Conservation (phyloP, 1,284 basidiomycete species). For the Cystobasidiaceae sp. region DNA sequence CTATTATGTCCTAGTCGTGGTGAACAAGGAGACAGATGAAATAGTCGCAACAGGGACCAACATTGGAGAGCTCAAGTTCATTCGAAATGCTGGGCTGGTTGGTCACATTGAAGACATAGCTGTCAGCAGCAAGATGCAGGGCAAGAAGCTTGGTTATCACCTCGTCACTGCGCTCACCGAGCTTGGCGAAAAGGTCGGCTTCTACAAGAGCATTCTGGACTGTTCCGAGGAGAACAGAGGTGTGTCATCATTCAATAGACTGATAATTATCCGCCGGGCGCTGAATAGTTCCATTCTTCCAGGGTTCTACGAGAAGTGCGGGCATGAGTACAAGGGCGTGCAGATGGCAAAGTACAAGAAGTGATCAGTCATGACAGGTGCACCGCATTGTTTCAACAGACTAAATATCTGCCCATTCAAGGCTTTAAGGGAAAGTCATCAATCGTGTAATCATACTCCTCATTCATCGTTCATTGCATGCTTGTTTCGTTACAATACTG, state of each 20-base stretch:
- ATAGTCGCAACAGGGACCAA: constrained; percentile 81
- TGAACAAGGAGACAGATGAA: constrained; percentile 66
- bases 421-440: constrained; percentile 66
- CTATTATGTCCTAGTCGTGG: constrained; percentile 80
- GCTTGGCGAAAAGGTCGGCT: constrained; percentile 68
- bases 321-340: constrained; percentile 47
- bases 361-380: constrained; percentile 54
- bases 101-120: constrained; percentile 98
- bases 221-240: constrained; percentile 86
- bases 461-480: constrained; percentile 65
- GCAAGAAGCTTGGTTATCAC: constrained; percentile 79
- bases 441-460: constrained; percentile 64
- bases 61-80: constrained; percentile 88
- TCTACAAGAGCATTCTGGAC: constrained; percentile 96
- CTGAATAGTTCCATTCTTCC: constrained; percentile 34
- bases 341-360: neutral
- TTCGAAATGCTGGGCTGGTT: constrained; percentile 69
- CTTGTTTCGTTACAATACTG: constrained; percentile 60
- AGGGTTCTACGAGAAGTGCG: constrained; percentile 98
- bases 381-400: constrained; percentile 84
- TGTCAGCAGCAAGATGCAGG: constrained; percentile 78
- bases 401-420: constrained; percentile 74
- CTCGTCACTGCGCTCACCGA: constrained; percentile 77
- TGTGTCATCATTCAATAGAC: constrained; percentile 52
- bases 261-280: neutral